Percentiles rank a stretch among this genome's conserved stretches.
Conservation (phyloP, 495 filamentous ascomycete genomes). For the Penicillium malachiteum region DNA sequence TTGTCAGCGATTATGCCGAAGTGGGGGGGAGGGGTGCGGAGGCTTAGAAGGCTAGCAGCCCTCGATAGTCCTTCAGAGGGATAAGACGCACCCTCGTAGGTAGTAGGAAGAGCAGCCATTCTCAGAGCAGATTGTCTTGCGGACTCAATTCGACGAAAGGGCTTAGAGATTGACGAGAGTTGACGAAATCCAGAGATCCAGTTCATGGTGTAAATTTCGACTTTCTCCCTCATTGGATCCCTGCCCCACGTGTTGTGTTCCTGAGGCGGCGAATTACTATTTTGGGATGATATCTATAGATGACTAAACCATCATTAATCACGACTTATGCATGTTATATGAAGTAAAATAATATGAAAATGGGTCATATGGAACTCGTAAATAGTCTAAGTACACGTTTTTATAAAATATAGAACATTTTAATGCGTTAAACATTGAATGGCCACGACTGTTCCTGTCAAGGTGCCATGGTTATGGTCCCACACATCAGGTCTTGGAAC, state of each 20-base stretch:
- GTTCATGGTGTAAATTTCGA: slow-evolving; percentile 16
- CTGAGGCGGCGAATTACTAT: slow-evolving; percentile 15
- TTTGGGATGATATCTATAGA: not conserved
- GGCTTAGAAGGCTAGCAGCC: not conserved
- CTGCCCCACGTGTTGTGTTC: slow-evolving; percentile 16
- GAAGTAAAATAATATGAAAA: too few relatives aligned
- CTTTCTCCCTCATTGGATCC: slow-evolving; percentile 19
- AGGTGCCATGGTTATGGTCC: not conserved
- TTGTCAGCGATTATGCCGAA: slow-evolving; percentile 11
- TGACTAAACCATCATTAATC: not conserved
- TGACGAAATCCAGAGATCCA: slow-evolving; percentile 17
- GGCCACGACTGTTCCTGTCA: too few relatives aligned
- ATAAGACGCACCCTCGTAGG: slow-evolving; percentile 48
- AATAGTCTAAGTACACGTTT: too few relatives aligned
- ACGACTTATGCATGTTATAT: not conserved
- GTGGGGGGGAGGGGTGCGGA: slow-evolving; percentile 21
- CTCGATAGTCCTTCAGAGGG: not conserved
- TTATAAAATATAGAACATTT: too few relatives aligned
- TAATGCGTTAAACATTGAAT: too few relatives aligned
- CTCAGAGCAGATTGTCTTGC: slow-evolving; percentile 37
- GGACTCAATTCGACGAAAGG: slow-evolving; percentile 36
- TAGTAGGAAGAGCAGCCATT: slow-evolving; percentile 57
- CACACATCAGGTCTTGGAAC: not conserved
- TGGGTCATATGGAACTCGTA: too few relatives aligned
- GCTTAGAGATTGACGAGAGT: slow-evolving; percentile 29